Conservation (phyloP, 805 yeast species). For the Lachancea thermotolerans region DNA sequence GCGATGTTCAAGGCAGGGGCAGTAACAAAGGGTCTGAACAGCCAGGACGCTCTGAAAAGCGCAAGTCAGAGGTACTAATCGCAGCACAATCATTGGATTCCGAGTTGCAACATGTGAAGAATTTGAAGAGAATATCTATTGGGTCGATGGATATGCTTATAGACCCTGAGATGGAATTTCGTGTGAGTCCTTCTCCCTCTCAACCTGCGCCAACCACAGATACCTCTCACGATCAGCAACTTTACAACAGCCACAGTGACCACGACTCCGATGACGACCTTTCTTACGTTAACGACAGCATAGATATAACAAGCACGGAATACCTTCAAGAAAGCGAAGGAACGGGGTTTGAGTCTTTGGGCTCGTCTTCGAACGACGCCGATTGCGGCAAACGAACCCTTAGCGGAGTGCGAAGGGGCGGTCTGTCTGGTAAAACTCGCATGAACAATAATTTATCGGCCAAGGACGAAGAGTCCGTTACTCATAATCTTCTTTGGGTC, state of each 20-base stretch:
- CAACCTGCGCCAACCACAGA: conserved; percentile 10
- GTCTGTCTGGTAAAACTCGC: conserved; percentile 1
- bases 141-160: conserved; percentile 46
- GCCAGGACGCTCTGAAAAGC: conserved; percentile 18
- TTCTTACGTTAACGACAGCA: conserved; percentile 16
- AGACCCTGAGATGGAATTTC: conserved; percentile 67
- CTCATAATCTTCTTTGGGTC: conserved; percentile 74
- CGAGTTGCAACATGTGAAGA: conserved; percentile 66
- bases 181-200: conserved; percentile 23
- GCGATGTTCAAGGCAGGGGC: not conserved
- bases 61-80: conserved; percentile 41
- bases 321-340: conserved; percentile 16
- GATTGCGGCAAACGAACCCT: conserved; percentile 3
- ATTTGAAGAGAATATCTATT: conserved; percentile 65
- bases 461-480: conserved; percentile 10
- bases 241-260: not conserved
- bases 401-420: conserved; percentile 17
- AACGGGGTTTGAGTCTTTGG: not conserved
- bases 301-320: conserved; percentile 25
- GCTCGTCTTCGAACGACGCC: not conserved
- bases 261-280: conserved; percentile 9
- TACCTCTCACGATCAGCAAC: conserved; percentile 6
- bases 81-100: conserved; percentile 76
- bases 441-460: not conserved
- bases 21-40: not conserved